These are phyloP conservation scores for Dalechampia spathulata DNA, from an alignment of 441 rosid genomes.

Conservation along the genomic window DNA sequence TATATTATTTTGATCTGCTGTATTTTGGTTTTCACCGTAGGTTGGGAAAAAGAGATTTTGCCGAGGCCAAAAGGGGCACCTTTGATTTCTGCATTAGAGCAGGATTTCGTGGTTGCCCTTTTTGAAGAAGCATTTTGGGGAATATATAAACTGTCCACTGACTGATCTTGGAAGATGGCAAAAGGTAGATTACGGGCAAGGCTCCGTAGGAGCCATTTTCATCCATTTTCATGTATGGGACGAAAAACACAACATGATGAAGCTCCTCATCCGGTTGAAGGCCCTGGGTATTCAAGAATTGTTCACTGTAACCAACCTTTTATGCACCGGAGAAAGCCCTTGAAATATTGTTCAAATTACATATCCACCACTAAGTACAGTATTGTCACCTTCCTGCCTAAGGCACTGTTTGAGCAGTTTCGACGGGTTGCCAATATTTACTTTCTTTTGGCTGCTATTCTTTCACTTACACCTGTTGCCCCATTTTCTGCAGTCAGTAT, in stretches of 20 bases:
- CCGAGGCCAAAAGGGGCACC: slow-evolving; percentile 6
- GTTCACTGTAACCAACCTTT: slow-evolving; percentile 74
- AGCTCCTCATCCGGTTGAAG: slow-evolving; percentile 55
- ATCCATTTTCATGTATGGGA: slow-evolving; percentile 74
- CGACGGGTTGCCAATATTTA: slow-evolving; percentile 92
- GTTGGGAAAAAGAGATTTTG: slow-evolving; percentile 19
- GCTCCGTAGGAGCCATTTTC: slow-evolving; percentile 67
- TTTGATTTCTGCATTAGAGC: slow-evolving; percentile 19
- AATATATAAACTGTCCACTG: slow-evolving; percentile 13
- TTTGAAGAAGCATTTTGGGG: slow-evolving; percentile 13
- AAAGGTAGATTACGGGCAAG: slow-evolving; percentile 61
- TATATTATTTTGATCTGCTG: slow-evolving; percentile 4
- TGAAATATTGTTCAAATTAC: slow-evolving; percentile 64
- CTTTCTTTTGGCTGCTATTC: slow-evolving; percentile 82
- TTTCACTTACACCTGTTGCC: slow-evolving; percentile 74
- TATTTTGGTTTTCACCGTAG: slow-evolving; percentile 21
- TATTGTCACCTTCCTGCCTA: slow-evolving; percentile 69
- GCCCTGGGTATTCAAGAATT: slow-evolving; percentile 64
- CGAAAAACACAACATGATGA: slow-evolving; percentile 41
- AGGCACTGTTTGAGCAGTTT: slow-evolving; percentile 89
- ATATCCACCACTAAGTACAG: slow-evolving; percentile 92
- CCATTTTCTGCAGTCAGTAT: slow-evolving; percentile 87
- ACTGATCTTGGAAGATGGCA: slow-evolving; percentile 38
- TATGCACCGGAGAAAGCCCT: slow-evolving; percentile 72
- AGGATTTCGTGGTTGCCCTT: slow-evolving; percentile 15